Percentiles rank a stretch among this genome's conserved stretches.
phyloP scores from a whole-genome alignment of 257 asterid genomes.

The Plectranthus barbatus region DNA sequence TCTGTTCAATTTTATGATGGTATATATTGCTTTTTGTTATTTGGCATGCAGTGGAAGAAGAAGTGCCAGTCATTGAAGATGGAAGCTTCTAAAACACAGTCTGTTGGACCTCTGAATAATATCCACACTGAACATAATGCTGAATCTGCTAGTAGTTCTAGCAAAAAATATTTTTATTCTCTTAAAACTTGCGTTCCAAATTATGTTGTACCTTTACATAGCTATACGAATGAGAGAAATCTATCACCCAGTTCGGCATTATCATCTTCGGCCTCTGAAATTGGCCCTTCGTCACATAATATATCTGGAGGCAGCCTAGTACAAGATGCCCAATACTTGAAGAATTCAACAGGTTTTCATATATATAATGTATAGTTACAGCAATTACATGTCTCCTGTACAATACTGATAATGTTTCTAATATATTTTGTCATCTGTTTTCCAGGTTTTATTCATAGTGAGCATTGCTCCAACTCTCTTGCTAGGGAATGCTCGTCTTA shows the following conservation, averaged over 20 bases:
- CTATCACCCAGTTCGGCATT: conserved; percentile 38
- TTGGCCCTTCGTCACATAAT: conserved; percentile 24
- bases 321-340: conserved; percentile 17
- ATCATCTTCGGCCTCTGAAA: conserved; percentile 31
- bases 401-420: neutral
- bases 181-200: conserved; percentile 27
- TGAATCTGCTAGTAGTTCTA: conserved; percentile 51
- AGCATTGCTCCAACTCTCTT: conserved; percentile 18
- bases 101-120: conserved; percentile 50
- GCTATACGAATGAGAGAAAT: conserved; percentile 64
- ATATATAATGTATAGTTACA: neutral
- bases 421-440: conserved; percentile 9
- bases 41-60: conserved; percentile 73
- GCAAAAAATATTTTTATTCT: conserved; percentile 35
- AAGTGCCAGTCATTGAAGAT: conserved; percentile 52
- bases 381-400: neutral
- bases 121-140: conserved; percentile 78
- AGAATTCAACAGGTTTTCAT: conserved; percentile 39
- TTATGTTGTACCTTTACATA: conserved; percentile 31
- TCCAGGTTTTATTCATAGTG: conserved; percentile 30
- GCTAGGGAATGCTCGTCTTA: conserved; percentile 2
- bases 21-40: neutral
- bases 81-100: conserved; percentile 38
- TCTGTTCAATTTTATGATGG: neutral
- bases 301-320: conserved; percentile 21